Base-by-base conservation (phyloP, 768 basidiomycete species). In the Tulasnella sp. region DNA sequence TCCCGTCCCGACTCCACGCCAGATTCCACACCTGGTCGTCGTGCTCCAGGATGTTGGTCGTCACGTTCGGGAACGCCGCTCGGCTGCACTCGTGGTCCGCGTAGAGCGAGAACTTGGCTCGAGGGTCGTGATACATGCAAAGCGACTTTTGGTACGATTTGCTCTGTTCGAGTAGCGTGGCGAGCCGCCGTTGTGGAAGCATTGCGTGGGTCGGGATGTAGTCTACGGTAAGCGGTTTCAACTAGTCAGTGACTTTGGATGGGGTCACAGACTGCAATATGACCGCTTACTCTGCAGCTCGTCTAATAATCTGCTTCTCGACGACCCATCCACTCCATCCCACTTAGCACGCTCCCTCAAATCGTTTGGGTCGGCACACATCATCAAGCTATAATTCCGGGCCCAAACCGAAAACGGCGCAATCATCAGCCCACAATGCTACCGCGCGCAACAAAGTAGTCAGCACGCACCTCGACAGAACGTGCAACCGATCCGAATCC, bases 1-100 rank as follows among this genome's bases (percentile, higher is more conserved):
- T 80, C 1, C 97, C 97, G 78, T 90, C 89, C 76, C 92, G 92
- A 80, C 94, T 96, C 95, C 95, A 99, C 78, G 90, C 90, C 73
- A 98, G 80, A 78, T 91, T 89, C 95, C 96, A 98, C 52, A 99
- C 95, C 79, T 99, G 94, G 78, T 98, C 93, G 12, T 83, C 85
- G 80, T 98, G 96, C 36, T 89, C 92, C 73, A 98, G 82, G 67
- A 95, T 89, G 32, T 90, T 89, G 3, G 93, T 95, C 14, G 92
- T 95, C 32, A 90, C 83, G 62, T 87, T 86, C 7, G 97, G 97
- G 81, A 99, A 98, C 44, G 86, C 86, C 34, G 86, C 85, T 77
- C 89, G 86, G 74, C 88, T 86, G 81, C 95, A 97, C 68, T 86
- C 81, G 78, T 96, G 94, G 79, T 99, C 95, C 64, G 85, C 84